Evolutionary conservation across 371 early-diverging fungal genomes (phyloP), one percentile per base, ranked within the genome.

Genomic region (Chytridium lagenaria): DNA sequence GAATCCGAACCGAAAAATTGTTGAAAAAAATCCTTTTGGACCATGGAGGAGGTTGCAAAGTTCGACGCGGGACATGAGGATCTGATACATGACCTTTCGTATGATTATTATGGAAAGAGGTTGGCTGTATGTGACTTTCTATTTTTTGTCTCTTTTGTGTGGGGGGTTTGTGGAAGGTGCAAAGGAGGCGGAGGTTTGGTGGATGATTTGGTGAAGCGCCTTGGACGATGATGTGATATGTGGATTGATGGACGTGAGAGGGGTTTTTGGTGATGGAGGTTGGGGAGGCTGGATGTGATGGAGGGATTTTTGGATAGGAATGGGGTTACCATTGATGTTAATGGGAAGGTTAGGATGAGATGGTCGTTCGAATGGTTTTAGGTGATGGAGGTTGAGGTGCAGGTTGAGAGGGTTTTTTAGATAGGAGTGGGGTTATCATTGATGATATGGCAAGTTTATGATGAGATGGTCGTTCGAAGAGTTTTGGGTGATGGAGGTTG

Each of bases 51-150:
- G 7, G 49, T 71, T 12, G 12, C 33, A 5, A 61, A 51, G 55
- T 83, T 87, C 68, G 69, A 81, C 31, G 70, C 94, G 52, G 85
- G 86, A 37, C 98, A 98, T 84, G 95, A 95, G 61, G 97, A 98
- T 83, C 87, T 98, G 55, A 92, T 98, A 68, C 97, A 96, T 79
- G 95, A 93, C 73, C 81, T 98, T 26, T 85, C 90, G 1, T 97
- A 95, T 79, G 93, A 97, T 82, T 95, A 87, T 79, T 96, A 97
- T 81, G 97, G 98, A 3, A 92, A 91, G 71, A 83, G 95, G 66
- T 84, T 98, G 1, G 87, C 90, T 65, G 83, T 83, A 61, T n/a
- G 72, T 34, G 1, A 0, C 31, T 23, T 16, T 19, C 26, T 15
- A 28, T 2, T 67, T 63, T 16, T 30, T 40, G 3, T 16, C 23